Base-by-base conservation (phyloP, 2,329 filamentous ascomycete species). In the Colletotrichum ledebouriae region DNA sequence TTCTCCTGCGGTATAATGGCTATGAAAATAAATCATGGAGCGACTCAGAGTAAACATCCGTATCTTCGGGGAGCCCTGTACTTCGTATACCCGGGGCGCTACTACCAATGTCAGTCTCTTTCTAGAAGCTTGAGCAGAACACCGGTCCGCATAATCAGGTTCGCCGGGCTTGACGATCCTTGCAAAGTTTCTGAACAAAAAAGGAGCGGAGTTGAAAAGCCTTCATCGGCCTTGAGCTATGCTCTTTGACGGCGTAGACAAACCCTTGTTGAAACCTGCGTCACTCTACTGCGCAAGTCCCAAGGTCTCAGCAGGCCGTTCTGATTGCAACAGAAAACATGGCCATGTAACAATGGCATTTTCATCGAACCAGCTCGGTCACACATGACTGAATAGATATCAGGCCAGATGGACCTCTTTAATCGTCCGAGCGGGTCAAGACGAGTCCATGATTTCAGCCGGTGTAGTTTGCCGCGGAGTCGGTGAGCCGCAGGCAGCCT, bases 401-500 rank as follows among this genome's bases (percentile, higher is more conserved):
- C 59, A 63, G 53, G 59, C 42, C 25, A 55, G 59, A 50, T 49
- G 37, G 25, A 25, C 20, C 42, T 44, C 63, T 41, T 17, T 46
- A n/a, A 33, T 56, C 34, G 57, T 50, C 50, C 50, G 60, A 58
- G 53, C 53, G 53, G 44, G 52, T 44, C 52, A 58, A 44, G 59
- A 46, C 53, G 41, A 58, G 20, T 57, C 29, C 39, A 46, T 63
- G 52, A 39, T 49, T 50, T 53, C 47, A 57, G 47, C 56, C 53
- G 46, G 46, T 59, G 53, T 55, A 58, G 34, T 64, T 6, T 55
- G 47, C 49, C 46, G 22, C 17, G 37, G 46, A 55, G 61, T 59
- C 37, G 47, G 41, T 59, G 47, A 64, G 55, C 11, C 25, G 41
- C 25, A 42, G 25, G 47, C 20, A 44, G 41, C 11, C 33, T 13